These are phyloP conservation scores for Aspergillus fumigatus DNA, from an alignment of 2,329 filamentous ascomycete species.

Conservation along the genomic window DNA sequence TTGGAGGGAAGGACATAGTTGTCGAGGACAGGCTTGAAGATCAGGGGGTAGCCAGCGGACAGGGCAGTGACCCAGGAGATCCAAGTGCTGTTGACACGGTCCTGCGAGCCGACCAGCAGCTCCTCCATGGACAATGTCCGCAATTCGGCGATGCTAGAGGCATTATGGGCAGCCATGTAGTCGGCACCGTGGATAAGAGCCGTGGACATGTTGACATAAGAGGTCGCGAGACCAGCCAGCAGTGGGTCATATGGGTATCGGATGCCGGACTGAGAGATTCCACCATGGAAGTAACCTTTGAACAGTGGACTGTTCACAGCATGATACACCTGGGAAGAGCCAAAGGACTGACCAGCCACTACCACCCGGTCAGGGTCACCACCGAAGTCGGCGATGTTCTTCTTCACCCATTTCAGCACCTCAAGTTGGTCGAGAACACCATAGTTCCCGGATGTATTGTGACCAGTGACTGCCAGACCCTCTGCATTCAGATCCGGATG, in stretches of 20 bases:
- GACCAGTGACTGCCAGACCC: constrained; percentile 14
- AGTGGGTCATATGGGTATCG: constrained; percentile 26
- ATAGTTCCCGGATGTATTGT: constrained; percentile 25
- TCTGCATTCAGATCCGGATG: constrained; percentile 24
- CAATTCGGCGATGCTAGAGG: constrained; percentile 18
- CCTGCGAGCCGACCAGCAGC: constrained; percentile 21
- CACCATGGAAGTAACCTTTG: constrained; percentile 27
- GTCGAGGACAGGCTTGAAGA: constrained; percentile 27
- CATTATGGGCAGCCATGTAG: constrained; percentile 23
- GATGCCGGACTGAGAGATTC: constrained; percentile 27
- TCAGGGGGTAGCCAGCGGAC: constrained; percentile 23
- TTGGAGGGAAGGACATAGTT: constrained; percentile 22
- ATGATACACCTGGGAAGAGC: constrained; percentile 29
- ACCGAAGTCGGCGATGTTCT: constrained; percentile 50
- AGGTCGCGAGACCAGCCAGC: constrained; percentile 24
- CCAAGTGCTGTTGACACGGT: constrained; percentile 20
- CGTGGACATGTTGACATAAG: constrained; percentile 25
- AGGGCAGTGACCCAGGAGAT: constrained; percentile 27
- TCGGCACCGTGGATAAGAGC: constrained; percentile 21
- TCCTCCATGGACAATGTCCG: constrained; percentile 21
- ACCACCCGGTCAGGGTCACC: constrained; percentile 48
- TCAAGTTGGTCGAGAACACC: constrained; percentile 51
- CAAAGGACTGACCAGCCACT: constrained; percentile 31
- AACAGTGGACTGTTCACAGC: constrained; percentile 27
- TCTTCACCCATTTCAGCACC: constrained; percentile 52